A percentile compares a stretch with the other conserved stretches of the same genome.
These are phyloP conservation scores for Penicillium sp. DNA, from an alignment of 2,329 filamentous ascomycete genomes.

Conservation along the genomic window DNA sequence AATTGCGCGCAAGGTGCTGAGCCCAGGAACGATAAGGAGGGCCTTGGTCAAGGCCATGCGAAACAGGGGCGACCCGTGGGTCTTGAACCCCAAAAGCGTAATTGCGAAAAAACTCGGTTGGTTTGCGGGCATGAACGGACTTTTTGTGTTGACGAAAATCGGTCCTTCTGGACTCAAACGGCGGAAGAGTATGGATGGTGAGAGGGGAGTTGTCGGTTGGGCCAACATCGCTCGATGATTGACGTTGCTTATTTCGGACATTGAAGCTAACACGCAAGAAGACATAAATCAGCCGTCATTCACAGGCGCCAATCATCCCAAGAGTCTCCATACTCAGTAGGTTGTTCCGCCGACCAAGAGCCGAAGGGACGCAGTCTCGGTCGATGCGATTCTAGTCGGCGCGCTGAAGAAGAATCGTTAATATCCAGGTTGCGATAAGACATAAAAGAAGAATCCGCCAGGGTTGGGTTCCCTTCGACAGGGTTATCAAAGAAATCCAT, in stretches of 20 bases:
- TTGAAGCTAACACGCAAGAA: conserved; percentile 5
- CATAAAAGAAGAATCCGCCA: conserved; percentile 44
- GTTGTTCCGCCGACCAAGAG: conserved; percentile 35
- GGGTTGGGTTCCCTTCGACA: conserved; percentile 46
- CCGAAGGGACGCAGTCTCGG: conserved; percentile 13
- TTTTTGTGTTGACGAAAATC: conserved; percentile 6
- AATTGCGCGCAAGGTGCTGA: conserved; percentile 66
- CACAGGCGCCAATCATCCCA: not conserved
- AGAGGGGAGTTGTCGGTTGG: not conserved
- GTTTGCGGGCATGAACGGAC: conserved; percentile 39
- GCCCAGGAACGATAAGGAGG: conserved; percentile 71
- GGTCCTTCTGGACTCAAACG: conserved; percentile 2
- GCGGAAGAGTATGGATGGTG: not conserved
- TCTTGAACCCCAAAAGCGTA: conserved; percentile 50
- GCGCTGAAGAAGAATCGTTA: conserved; percentile 4
- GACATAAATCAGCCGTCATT: not conserved
- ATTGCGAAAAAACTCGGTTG: conserved; percentile 47
- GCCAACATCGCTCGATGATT: not conserved
- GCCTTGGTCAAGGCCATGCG: conserved; percentile 47
- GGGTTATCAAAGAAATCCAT: conserved; percentile 38
- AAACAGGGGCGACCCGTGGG: conserved; percentile 35
- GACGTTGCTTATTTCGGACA: not conserved
- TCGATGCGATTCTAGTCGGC: conserved; percentile 1
- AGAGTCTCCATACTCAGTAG: conserved; percentile 7
- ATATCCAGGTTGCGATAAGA: conserved; percentile 53